Evolutionary conservation across 164 flowering plant species (phyloP).

Genomic region (Vitis riparia): DNA sequence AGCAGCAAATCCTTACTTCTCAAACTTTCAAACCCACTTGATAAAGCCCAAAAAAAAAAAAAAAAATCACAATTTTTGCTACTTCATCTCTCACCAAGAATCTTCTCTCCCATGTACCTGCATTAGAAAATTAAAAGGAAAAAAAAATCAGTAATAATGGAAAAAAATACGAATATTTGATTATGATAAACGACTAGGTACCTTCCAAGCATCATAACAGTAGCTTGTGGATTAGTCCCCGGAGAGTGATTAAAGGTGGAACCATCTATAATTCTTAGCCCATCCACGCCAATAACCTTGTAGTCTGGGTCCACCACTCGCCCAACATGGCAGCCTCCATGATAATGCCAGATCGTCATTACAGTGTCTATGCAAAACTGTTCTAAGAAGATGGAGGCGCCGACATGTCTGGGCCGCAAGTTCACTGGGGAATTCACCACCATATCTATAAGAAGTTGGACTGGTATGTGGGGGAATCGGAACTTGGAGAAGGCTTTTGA

Average conservation of each 20-base stretch:
- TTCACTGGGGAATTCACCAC: conserved; percentile 48
- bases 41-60: too few relatives aligned
- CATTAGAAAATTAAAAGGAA: conserved; percentile 8
- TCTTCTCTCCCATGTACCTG: conserved; percentile 49
- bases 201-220: conserved; percentile 42
- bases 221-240: conserved; percentile 44
- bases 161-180: not conserved
- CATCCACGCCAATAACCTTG: conserved; percentile 26
- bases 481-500: conserved; percentile 50
- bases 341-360: conserved; percentile 35
- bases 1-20: too few relatives aligned
- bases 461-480: conserved; percentile 25
- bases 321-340: conserved; percentile 39
- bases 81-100: conserved; percentile 22
- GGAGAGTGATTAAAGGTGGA: conserved; percentile 30
- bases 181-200: conserved; percentile 1
- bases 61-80: too few relatives aligned
- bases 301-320: conserved; percentile 23
- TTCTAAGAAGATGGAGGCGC: conserved; percentile 23
- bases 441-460: conserved; percentile 23
- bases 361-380: conserved; percentile 32
- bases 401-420: conserved; percentile 40
- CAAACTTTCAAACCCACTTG: too few relatives aligned
- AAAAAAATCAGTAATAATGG: not conserved
- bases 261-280: conserved; percentile 34